These are phyloP conservation scores for Xerocomellus amylosporus DNA, from an alignment of 768 basidiomycete genomes.

Conservation along the genomic window DNA sequence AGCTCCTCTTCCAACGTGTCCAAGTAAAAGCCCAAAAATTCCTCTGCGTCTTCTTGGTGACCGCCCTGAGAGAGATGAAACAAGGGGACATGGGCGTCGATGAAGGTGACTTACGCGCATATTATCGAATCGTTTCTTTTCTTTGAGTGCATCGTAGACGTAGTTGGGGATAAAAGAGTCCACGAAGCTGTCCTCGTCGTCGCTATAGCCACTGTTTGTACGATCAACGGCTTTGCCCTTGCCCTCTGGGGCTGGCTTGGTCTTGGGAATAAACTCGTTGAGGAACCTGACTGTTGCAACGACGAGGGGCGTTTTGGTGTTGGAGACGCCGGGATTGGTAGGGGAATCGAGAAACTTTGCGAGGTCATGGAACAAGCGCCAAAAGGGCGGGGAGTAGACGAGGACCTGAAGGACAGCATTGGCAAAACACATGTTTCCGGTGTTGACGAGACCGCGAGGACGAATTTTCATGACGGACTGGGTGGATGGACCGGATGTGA, in stretches of 20 bases:
- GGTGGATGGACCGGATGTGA: slow-evolving; percentile 40
- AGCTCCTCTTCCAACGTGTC: slow-evolving; percentile 95
- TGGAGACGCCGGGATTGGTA: slow-evolving; percentile 23
- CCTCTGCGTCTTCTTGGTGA: slow-evolving; percentile 97
- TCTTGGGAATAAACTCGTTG: slow-evolving; percentile 59
- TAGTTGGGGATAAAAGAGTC: slow-evolving; percentile 82
- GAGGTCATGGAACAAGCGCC: slow-evolving; percentile 70
- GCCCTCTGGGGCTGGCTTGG: slow-evolving; percentile 20
- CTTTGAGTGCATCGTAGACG: slow-evolving; percentile 91
- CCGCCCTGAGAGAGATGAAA: slow-evolving; percentile 53
- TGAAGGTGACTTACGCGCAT: slow-evolving; percentile 67
- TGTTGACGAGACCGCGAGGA: slow-evolving; percentile 86
- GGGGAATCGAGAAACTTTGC: slow-evolving; percentile 46
- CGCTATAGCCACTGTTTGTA: slow-evolving; percentile 16
- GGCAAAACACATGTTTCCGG: slow-evolving; percentile 97
- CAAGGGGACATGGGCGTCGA: background rate
- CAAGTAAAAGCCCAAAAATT: slow-evolving; percentile 96
- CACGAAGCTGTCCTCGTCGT: slow-evolving; percentile 48
- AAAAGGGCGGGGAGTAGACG: slow-evolving; percentile 87
- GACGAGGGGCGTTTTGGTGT: slow-evolving; percentile 52
- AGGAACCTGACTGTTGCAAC: slow-evolving; percentile 72
- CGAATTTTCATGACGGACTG: slow-evolving; percentile 39
- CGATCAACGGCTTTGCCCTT: slow-evolving; percentile 44
- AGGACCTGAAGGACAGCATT: slow-evolving; percentile 92
- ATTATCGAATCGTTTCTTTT: slow-evolving; percentile 88